phyloP scores from a whole-genome alignment of 1,284 basidiomycete genomes.

The Rhodofomes roseus region DNA sequence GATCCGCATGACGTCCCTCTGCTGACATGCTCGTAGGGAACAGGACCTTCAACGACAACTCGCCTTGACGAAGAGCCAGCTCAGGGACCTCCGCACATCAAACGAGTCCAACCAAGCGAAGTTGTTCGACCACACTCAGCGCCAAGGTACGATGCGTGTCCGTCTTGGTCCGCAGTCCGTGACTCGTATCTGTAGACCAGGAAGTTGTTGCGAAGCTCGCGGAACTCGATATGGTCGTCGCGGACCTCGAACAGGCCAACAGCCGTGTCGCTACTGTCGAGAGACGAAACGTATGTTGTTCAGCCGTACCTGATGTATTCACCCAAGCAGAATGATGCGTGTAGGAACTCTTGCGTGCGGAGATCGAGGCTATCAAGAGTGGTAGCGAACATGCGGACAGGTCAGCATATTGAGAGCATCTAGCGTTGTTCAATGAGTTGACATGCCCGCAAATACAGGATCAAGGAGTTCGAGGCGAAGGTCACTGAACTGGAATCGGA shows the following conservation, averaged over 20 bases:
- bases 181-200: slow-evolving; percentile 56
- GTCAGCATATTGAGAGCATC: slow-evolving; percentile 47
- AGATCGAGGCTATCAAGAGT: slow-evolving; percentile 85
- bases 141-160: slow-evolving; percentile 60
- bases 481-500: slow-evolving; percentile 73
- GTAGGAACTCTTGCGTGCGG: slow-evolving; percentile 88
- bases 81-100: slow-evolving; percentile 84
- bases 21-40: slow-evolving; percentile 53
- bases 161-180: neutral
- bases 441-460: slow-evolving; percentile 35
- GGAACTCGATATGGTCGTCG: slow-evolving; percentile 90
- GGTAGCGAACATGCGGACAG: slow-evolving; percentile 75
- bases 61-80: slow-evolving; percentile 79
- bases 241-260: slow-evolving; percentile 91
- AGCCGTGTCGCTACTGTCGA: slow-evolving; percentile 90
- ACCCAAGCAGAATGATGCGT: no score
- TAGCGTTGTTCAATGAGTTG: slow-evolving; percentile 9
- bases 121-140: slow-evolving; percentile 83
- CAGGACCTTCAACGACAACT: slow-evolving; percentile 89
- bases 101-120: slow-evolving; percentile 92
- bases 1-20: neutral
- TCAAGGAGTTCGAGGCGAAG: slow-evolving; percentile 70
- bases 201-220: slow-evolving; percentile 86
- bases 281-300: slow-evolving; percentile 72
- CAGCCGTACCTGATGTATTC: neutral